These are phyloP conservation scores for Scleromitrula shiraiana DNA, from an alignment of 2,329 filamentous ascomycete genomes.

Conservation along the genomic window DNA sequence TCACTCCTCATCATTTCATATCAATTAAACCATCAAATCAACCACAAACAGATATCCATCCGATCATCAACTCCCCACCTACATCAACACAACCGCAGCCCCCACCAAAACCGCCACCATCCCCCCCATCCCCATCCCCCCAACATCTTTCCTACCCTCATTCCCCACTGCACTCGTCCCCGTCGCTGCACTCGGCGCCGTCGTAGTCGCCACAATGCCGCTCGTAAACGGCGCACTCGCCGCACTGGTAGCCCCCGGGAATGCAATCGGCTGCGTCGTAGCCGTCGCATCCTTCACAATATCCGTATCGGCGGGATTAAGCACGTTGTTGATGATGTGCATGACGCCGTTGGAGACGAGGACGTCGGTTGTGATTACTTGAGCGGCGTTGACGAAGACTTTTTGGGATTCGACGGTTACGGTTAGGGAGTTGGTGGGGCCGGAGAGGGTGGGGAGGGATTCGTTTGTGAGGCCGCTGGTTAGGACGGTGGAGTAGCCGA, in stretches of 20 bases:
- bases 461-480: slow-evolving; percentile 23
- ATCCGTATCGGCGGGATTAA: slow-evolving; percentile 36
- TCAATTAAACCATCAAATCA: too few relatives aligned
- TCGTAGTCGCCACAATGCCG: slow-evolving; percentile 35
- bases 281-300: slow-evolving; percentile 33
- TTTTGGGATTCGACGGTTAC: slow-evolving; percentile 25
- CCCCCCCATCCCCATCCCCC: neutral
- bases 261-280: slow-evolving; percentile 32
- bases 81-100: slow-evolving; percentile 12
- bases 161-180: neutral
- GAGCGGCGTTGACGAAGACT: slow-evolving; percentile 34
- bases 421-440: slow-evolving; percentile 29
- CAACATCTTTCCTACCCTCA: neutral
- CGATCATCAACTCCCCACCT: neutral
- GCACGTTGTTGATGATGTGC: slow-evolving; percentile 35
- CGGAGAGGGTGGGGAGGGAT: slow-evolving; percentile 24
- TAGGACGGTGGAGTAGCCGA: slow-evolving; percentile 29
- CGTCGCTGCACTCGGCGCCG: slow-evolving; percentile 27
- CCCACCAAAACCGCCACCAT: slow-evolving; percentile 29
- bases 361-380: slow-evolving; percentile 32
- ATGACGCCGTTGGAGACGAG: slow-evolving; percentile 31
- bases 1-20: too few relatives aligned
- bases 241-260: slow-evolving; percentile 21
- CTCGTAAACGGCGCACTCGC: slow-evolving; percentile 32
- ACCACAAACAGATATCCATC: neutral